Conservation (phyloP, 2,329 filamentous ascomycete genomes). For the Diplocarpon mali region DNA sequence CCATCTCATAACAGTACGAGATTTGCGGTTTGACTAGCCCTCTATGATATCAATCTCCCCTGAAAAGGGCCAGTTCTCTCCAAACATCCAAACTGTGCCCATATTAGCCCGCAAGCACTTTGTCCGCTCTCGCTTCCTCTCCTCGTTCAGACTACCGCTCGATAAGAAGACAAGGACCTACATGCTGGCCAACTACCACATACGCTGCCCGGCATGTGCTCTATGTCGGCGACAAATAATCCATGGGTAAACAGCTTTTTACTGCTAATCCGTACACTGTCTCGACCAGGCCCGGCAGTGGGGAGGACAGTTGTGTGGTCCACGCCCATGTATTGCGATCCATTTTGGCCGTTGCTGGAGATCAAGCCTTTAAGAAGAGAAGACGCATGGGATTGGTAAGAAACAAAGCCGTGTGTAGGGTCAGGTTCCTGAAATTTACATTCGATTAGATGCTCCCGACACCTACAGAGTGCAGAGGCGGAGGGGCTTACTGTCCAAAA, state of each 20-base stretch:
- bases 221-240: slow-evolving; percentile 59
- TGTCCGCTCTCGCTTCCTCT: not conserved
- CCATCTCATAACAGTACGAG: not conserved
- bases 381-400: slow-evolving; percentile 31
- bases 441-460: not conserved
- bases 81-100: slow-evolving; percentile 35
- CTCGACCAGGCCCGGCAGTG: slow-evolving; percentile 36
- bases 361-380: slow-evolving; percentile 31
- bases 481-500: slow-evolving; percentile 43
- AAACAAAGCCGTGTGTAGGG: slow-evolving; percentile 57
- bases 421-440: slow-evolving; percentile 32
- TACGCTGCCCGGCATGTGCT: slow-evolving; percentile 56
- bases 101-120: not conserved
- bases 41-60: slow-evolving; percentile 60
- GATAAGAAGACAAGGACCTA: not conserved
- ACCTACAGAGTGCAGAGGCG: not conserved
- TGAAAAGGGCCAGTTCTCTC: slow-evolving; percentile 45
- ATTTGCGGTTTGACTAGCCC: slow-evolving; percentile 42
- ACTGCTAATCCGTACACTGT: slow-evolving; percentile 57
- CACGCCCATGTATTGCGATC: slow-evolving; percentile 54
- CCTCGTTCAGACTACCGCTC: not conserved
- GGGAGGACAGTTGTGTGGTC: slow-evolving; percentile 41
- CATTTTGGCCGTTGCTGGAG: slow-evolving; percentile 23
- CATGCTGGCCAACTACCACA: slow-evolving; percentile 70
- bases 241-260: slow-evolving; percentile 52